phyloP scores from a whole-genome alignment of 768 basidiomycete species.

The Rhodotorula toruloides region DNA sequence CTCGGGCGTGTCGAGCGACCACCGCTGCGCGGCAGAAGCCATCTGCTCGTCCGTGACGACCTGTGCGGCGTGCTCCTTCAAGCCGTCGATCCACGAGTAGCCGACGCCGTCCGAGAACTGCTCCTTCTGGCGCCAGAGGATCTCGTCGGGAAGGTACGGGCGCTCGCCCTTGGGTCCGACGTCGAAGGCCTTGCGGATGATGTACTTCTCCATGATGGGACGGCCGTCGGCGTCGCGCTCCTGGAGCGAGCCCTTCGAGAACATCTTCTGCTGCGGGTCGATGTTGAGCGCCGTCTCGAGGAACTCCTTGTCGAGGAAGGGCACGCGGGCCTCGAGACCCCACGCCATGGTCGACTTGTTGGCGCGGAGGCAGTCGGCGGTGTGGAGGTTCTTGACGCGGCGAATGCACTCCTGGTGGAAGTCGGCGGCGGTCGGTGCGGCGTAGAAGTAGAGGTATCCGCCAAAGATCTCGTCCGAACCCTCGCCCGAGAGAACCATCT shows the following conservation, averaged over 20 bases:
- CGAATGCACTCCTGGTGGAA: slow-evolving; percentile 94
- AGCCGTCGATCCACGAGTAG: slow-evolving; percentile 52
- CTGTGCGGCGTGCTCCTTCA: slow-evolving; percentile 77
- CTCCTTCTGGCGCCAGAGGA: slow-evolving; percentile 98
- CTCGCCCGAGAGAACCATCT: slow-evolving; percentile 98
- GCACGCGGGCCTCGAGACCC: slow-evolving; percentile 97
- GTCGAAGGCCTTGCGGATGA: slow-evolving; percentile 93
- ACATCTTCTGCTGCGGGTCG: slow-evolving; percentile 80
- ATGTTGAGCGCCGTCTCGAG: slow-evolving; percentile 88
- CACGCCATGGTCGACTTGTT: slow-evolving; percentile 99
- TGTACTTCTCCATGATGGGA: slow-evolving; percentile 98
- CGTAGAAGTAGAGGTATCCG: slow-evolving; percentile 99
- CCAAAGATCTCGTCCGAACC: slow-evolving; percentile 97
- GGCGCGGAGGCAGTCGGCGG: slow-evolving; percentile 91
- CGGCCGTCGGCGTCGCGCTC: slow-evolving; percentile 74
- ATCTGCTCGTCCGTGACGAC: slow-evolving; percentile 77
- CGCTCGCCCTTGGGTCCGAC: slow-evolving; percentile 68
- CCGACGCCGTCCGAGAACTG: slow-evolving; percentile 86
- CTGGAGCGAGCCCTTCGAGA: slow-evolving; percentile 71
- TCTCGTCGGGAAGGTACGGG: slow-evolving; percentile 86
- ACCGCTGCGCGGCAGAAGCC: slow-evolving; percentile 65
- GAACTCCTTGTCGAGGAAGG: slow-evolving; percentile 96
- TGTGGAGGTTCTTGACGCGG: slow-evolving; percentile 95
- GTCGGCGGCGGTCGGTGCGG: slow-evolving; percentile 76
- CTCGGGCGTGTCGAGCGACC: slow-evolving; percentile 73